Conservation (phyloP, 2,329 filamentous ascomycete species). For the Stachybotrys echinatus region DNA sequence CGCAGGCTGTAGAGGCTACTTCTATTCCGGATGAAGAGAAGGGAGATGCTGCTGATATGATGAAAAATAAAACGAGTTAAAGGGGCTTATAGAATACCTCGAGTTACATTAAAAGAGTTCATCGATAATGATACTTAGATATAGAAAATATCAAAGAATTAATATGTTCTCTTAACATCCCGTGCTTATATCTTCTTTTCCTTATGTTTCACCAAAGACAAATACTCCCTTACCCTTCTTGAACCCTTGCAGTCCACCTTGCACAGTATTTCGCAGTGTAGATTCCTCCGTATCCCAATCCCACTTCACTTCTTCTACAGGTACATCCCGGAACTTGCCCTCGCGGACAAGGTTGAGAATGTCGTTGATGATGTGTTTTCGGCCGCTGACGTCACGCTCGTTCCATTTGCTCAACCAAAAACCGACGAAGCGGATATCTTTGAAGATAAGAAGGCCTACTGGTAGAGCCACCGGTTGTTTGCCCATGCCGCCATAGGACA, state of each 20-base stretch:
- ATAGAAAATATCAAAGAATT: not conserved
- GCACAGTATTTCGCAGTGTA: conserved; percentile 66
- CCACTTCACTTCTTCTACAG: conserved; percentile 80
- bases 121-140: not conserved
- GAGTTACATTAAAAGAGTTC: too few species aligned
- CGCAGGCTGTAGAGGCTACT: conserved; percentile 5
- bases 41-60: conserved; percentile 3
- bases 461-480: conserved; percentile 79
- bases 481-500: conserved; percentile 95
- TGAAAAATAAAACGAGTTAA: not conserved
- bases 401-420: conserved; percentile 96
- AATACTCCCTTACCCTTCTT: conserved; percentile 87
- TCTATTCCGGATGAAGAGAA: conserved; percentile 21
- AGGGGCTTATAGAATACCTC: not conserved
- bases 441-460: conserved; percentile 86
- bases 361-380: conserved; percentile 77
- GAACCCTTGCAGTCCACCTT: conserved; percentile 79
- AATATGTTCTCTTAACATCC: not conserved
- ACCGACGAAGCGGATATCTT: conserved; percentile 80
- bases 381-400: conserved; percentile 65
- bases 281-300: conserved; percentile 71
- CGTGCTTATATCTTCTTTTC: not conserved
- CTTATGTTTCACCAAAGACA: conserved; percentile 61
- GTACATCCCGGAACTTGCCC: conserved; percentile 77
- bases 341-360: conserved; percentile 69